Base-by-base conservation (phyloP, 2,329 filamentous ascomycete species). In the Aspergillus calidoustus region DNA sequence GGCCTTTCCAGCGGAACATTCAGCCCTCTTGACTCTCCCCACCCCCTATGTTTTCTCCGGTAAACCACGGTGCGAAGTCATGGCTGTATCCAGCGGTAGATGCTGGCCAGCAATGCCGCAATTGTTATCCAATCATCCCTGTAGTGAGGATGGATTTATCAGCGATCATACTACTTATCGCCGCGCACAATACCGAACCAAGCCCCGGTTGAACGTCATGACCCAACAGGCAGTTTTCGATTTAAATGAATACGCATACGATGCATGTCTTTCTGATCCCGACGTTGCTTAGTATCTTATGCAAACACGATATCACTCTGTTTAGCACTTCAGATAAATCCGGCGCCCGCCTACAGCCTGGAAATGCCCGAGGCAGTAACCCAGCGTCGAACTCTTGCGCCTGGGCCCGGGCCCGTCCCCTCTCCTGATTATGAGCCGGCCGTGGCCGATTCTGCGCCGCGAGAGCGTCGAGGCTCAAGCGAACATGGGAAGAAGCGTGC, bases 401-500 rank as follows among this genome's bases (percentile, higher is more conserved):
- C 70, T 1, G 70, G 68, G 8, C 66, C 47, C 34, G 34, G 9
- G 15, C 11, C 34, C 34, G 11, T 41, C 11, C 34, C 59, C 6
- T 57, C 69, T 7, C 63, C 64, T 4, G 59, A 57, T 46, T 47
- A 59, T 1, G 61, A 64, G 30, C 50, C 43, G 34, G 49, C 44
- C 7, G 44, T 44, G 22, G 55, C 54, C 1, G 64, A 67, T 15
- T 63, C 64, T 25, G 54, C 60, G 13, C 56, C 55, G 11, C 57
- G 56, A 28, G 59, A 62, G n/a, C 58, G 57, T 41, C 57, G 60
- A 13, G 34, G 23, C 23, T 43, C 30, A 30, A 57, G 28, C 59
- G 65, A 59, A 5, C 46, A 64, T 0, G 71, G 72, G 68, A 77
- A 77, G 64, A 78, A 77, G 59, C 66, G 76, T 3, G 76, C 77